Percentiles rank a stretch among this genome's conserved stretches.
These are phyloP conservation scores for Canna indica DNA, from an alignment of 176 grass and related monocot genomes.

Conservation along the genomic window DNA sequence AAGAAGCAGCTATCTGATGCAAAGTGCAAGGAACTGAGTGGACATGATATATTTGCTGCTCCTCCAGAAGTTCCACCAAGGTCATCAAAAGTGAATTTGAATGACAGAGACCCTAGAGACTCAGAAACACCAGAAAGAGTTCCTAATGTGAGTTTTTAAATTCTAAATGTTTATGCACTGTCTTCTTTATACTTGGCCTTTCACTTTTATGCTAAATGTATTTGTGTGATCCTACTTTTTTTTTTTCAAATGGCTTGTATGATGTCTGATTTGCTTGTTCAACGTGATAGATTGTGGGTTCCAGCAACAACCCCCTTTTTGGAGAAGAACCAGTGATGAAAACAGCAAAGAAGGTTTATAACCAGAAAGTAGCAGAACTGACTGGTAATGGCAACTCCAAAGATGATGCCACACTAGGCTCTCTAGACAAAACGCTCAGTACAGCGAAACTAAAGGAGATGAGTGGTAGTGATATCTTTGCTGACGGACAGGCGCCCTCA, in stretches of 20 bases:
- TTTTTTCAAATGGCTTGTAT: too few relatives aligned
- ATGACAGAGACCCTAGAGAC: conserved; percentile 3
- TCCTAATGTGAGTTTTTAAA: conserved; percentile 31
- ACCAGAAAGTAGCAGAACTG: conserved; percentile 2
- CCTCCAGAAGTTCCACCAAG: conserved; percentile 38
- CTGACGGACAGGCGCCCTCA: background rate
- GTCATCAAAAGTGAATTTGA: conserved; percentile 27
- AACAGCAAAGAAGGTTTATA: conserved; percentile 57
- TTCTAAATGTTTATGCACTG: background rate
- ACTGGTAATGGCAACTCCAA: background rate
- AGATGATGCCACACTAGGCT: background rate
- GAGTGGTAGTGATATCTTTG: conserved; percentile 1
- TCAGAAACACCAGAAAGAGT: conserved; percentile 38
- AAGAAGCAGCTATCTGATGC: conserved; percentile 56
- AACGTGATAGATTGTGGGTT: conserved; percentile 14
- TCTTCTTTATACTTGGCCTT: background rate
- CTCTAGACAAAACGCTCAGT: background rate
- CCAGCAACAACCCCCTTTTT: conserved; percentile 55
- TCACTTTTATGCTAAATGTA: background rate
- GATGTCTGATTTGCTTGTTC: conserved; percentile 5
- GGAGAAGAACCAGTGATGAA: conserved; percentile 61
- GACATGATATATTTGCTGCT: conserved; percentile 76
- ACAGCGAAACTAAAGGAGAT: background rate
- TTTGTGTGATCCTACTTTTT: background rate
- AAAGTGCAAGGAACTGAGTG: conserved; percentile 78